Evolutionary conservation across 2,329 filamentous ascomycete species (phyloP), one percentile per base, ranked within the genome.

Genomic region (Colletotrichum agaves): DNA sequence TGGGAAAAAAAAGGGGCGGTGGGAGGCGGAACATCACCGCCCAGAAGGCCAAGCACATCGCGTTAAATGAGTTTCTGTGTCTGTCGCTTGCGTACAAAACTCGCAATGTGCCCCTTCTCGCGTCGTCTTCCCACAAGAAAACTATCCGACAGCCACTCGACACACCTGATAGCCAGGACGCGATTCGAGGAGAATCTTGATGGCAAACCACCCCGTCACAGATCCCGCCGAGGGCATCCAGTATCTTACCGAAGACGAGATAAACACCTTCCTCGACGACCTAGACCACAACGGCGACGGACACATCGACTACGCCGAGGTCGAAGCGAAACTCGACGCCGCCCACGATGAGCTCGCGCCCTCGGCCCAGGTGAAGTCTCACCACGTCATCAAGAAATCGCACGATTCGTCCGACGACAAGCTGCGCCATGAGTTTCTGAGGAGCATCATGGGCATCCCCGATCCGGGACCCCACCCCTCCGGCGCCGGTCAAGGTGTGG

Each of bases 221-320:
- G 69, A 70, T 27, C 61, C 61, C 44, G 70, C 67, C 31, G 63
- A 71, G 3, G 72, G 77, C 71, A 69, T 77, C 2, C 70, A 75
- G 44, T 80, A 77, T 52, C 76, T 84, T 50, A 78, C 74, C 50
- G 79, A 86, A 56, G 77, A 83, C 6, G 85, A 88, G 71, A 84
- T 88, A 52, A 74, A 81, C 6, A 73, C 78, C 4, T 88, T 88
- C 60, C 77, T 88, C 44, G 78, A 86, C 64, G 82, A 84, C 33
- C 76, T 88, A 3, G 85, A 88, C 71, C 79, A 80, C 69, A 80
- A 87, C 67, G 78, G 79, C 19, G 82, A 88, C 73, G 85, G 85
- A 12, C 77, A 76, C 70, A 83, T 88, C 63, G 81, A 83, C 63
- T 87, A 86, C 71, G 74, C 74, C 60, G 85, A 88, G 70, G 72